A percentile compares a stretch with the other conserved stretches of the same genome.
These are phyloP conservation scores for Neonectria magnoliae DNA, from an alignment of 2,329 filamentous ascomycete genomes.

Conservation along the genomic window DNA sequence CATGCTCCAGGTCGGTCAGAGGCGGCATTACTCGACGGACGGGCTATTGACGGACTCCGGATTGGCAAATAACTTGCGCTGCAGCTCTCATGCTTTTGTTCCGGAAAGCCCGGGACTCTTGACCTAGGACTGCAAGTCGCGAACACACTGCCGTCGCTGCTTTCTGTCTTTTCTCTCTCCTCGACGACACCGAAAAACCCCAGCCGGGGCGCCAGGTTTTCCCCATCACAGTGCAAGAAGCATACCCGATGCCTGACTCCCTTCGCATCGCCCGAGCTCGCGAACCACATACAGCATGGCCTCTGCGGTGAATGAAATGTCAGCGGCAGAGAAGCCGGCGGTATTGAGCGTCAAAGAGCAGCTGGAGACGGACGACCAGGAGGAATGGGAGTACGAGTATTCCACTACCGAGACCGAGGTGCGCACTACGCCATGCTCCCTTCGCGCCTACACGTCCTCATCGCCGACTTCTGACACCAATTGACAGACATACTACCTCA, in stretches of 20 bases:
- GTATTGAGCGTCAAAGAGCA: slow-evolving; percentile 45
- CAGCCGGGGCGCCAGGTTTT: background rate
- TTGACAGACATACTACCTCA: slow-evolving; percentile 70
- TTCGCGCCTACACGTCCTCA: background rate
- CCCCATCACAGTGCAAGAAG: background rate
- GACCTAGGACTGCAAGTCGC: slow-evolving; percentile 1
- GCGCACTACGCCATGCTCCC: background rate
- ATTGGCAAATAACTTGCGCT: background rate
- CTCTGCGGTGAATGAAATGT: slow-evolving; percentile 28
- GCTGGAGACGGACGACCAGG: slow-evolving; percentile 54
- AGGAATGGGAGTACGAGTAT: slow-evolving; percentile 76
- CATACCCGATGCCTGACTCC: background rate
- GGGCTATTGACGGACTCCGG: slow-evolving; percentile 6
- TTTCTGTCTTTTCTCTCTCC: background rate
- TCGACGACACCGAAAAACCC: background rate
- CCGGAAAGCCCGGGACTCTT: slow-evolving; percentile 13
- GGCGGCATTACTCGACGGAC: too few relatives aligned
- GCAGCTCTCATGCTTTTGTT: background rate
- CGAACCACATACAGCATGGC: slow-evolving; percentile 20
- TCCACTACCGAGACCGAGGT: slow-evolving; percentile 72
- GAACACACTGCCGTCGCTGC: background rate
- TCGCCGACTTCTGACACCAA: slow-evolving; percentile 19
- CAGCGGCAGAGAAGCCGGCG: slow-evolving; percentile 39
- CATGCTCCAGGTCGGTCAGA: too few relatives aligned
- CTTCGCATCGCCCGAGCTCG: background rate